Percentiles rank a stretch among this genome's conserved stretches.
These are phyloP conservation scores for Tetradesmus obliquus DNA, from an alignment of 139 green algal species.

Conservation along the genomic window DNA sequence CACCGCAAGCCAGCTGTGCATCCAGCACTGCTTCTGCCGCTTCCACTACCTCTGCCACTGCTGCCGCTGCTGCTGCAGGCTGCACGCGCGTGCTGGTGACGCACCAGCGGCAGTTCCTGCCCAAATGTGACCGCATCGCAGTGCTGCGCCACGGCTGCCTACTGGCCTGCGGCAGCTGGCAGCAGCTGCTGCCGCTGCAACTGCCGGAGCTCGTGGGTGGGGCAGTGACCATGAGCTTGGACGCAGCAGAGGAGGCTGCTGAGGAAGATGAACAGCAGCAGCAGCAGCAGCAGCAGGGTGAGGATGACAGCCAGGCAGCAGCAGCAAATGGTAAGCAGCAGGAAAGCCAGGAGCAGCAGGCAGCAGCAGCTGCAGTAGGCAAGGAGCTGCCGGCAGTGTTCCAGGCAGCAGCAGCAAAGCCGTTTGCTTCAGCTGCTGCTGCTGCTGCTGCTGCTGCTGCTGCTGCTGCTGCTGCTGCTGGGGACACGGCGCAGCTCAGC, in stretches of 20 bases:
- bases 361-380: constrained; percentile 18
- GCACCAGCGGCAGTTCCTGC: constrained; percentile 92
- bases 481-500: not conserved
- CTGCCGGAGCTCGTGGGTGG: constrained; percentile 65
- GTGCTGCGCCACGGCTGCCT: constrained; percentile 77
- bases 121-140: constrained; percentile 79
- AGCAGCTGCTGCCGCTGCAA: constrained; percentile 56
- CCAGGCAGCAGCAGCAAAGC: constrained; percentile 32
- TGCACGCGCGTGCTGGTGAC: constrained; percentile 89
- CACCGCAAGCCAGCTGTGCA: not conserved
- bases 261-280: not conserved
- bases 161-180: constrained; percentile 66
- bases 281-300: not conserved
- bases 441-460: not conserved
- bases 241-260: not conserved
- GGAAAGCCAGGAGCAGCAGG: not conserved
- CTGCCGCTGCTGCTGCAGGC: constrained; percentile 11
- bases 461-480: not conserved
- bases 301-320: not conserved
- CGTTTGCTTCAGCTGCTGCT: not conserved
- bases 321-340: not conserved
- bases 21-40: not conserved
- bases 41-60: not conserved
- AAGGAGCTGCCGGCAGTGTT: not conserved
- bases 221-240: constrained; percentile 28